These are phyloP conservation scores for Erigeron philadelphicus DNA, from an alignment of 140 eudicot genomes.

Conservation along the genomic window DNA sequence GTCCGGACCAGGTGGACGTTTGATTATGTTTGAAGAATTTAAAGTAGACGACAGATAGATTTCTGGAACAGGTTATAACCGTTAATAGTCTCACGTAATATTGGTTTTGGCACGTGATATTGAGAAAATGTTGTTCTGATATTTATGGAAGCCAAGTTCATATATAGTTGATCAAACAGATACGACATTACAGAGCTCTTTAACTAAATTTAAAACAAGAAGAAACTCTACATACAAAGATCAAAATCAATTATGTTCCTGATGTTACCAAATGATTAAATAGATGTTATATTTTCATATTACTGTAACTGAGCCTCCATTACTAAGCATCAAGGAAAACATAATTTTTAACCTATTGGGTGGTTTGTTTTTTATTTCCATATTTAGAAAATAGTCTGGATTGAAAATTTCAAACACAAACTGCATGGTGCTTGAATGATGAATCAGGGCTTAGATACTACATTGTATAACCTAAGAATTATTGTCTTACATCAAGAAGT, in stretches of 20 bases:
- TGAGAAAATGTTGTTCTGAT: not conserved
- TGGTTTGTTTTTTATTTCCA: not conserved
- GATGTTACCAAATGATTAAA: not conserved
- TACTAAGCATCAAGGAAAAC: not conserved
- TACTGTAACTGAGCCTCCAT: not conserved
- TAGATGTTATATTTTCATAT: not conserved
- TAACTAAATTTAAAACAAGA: slow-evolving; percentile 3
- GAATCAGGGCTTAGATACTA: not conserved
- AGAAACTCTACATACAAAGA: slow-evolving; percentile 7
- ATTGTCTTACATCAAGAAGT: not conserved
- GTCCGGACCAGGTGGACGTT: slow-evolving; percentile 7
- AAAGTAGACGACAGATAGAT: slow-evolving; percentile 8
- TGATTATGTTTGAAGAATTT: slow-evolving; percentile 1
- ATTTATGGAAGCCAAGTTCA: not conserved
- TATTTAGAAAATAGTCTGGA: not conserved
- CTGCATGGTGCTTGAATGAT: not conserved
- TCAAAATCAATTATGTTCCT: not conserved
- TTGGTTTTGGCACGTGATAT: slow-evolving; percentile 3
- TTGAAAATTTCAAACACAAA: not conserved
- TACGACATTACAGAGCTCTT: not conserved
- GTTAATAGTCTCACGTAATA: not conserved
- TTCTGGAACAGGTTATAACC: slow-evolving; percentile 18
- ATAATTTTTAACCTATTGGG: not conserved
- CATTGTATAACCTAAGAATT: not conserved
- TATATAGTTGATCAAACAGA: not conserved